Evolutionary conservation across 2,329 filamentous ascomycete genomes (phyloP).

Genomic region (Diaporthe sp.): DNA sequence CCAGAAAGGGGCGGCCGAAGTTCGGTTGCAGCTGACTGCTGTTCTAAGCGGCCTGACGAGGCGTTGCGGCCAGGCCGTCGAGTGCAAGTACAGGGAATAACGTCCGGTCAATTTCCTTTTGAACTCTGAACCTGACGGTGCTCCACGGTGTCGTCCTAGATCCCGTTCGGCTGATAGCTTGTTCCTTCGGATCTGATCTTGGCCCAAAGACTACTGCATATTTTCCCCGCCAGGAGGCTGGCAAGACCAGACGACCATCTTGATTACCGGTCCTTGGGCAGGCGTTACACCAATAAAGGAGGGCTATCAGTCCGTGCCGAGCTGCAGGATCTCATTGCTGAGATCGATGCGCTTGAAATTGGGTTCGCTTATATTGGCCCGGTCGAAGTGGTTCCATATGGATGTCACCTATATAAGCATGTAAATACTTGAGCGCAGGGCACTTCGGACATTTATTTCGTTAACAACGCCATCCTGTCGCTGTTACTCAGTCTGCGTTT

Average conservation of each 20-base stretch:
- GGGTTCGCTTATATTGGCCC: background rate
- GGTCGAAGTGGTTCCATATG: background rate
- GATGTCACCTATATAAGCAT: background rate
- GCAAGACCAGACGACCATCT: background rate
- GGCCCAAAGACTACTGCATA: background rate
- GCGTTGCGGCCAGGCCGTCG: background rate
- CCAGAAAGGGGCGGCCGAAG: background rate
- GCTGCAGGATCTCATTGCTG: background rate
- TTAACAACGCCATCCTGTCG: background rate
- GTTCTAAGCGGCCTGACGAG: too few species aligned
- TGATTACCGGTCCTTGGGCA: background rate
- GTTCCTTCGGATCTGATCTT: background rate
- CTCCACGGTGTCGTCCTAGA: background rate
- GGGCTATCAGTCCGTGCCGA: background rate
- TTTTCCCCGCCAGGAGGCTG: background rate
- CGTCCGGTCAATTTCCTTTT: background rate
- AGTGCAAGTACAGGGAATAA: background rate
- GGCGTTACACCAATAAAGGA: background rate
- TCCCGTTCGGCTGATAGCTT: slow-evolving; percentile 1
- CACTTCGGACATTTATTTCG: background rate
- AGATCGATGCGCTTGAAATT: background rate
- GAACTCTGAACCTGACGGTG: background rate
- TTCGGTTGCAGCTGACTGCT: background rate
- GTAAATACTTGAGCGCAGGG: background rate
- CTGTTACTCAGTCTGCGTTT: background rate